Conservation (phyloP, 441 rosid genomes). For the Populus hybrid region DNA sequence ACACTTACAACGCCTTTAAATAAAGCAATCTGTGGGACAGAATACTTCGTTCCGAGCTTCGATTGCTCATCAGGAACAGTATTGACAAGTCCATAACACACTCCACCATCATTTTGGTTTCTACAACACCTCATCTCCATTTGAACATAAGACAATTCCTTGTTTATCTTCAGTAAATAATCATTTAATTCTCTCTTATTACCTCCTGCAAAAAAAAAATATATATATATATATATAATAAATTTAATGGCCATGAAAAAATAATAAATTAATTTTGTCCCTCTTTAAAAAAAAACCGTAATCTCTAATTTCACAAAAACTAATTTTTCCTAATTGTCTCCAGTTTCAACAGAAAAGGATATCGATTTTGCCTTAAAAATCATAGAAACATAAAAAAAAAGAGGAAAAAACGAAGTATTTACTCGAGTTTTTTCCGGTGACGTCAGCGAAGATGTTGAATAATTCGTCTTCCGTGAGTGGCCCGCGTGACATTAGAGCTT, state of each 20-base stretch:
- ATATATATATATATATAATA: too few species aligned
- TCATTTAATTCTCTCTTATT: conserved; percentile 47
- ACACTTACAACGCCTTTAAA: conserved; percentile 79
- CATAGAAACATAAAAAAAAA: too few species aligned
- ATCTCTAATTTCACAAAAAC: background rate
- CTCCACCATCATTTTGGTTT: conserved; percentile 68
- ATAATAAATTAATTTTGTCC: background rate
- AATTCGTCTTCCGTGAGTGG: conserved; percentile 72
- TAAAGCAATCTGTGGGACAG: conserved; percentile 81
- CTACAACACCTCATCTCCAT: conserved; percentile 78
- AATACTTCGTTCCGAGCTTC: conserved; percentile 78
- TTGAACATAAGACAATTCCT: conserved; percentile 72
- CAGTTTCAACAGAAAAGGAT: background rate
- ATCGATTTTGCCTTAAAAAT: background rate
- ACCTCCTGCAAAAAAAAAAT: conserved; percentile 32
- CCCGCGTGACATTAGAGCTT: conserved; percentile 75
- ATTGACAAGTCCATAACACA: conserved; percentile 82
- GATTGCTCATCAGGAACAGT: conserved; percentile 84
- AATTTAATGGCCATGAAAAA: background rate
- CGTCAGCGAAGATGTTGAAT: conserved; percentile 53
- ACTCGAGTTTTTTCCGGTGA: conserved; percentile 64
- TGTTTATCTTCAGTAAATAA: conserved; percentile 75
- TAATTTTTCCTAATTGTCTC: background rate
- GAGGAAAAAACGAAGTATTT: background rate
- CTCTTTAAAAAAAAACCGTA: background rate